phyloP scores from a whole-genome alignment of 257 asterid species.

The Nicotiana obtusifolia region DNA sequence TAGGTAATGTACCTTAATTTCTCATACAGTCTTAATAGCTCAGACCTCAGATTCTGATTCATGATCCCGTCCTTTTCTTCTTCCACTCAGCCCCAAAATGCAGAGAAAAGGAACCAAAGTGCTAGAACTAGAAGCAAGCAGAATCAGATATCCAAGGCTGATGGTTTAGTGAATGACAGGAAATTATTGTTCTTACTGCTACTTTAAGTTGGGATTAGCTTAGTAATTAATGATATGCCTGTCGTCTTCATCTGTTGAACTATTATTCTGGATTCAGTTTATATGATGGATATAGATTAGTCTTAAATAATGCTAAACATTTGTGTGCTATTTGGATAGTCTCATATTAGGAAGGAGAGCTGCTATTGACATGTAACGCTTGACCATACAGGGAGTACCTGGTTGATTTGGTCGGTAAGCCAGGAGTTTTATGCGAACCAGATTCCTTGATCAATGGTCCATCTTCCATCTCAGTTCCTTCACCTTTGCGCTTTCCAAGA shows the following conservation, averaged over 20 bases:
- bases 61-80: background rate
- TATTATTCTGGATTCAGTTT: background rate
- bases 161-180: background rate
- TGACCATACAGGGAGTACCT: conserved; percentile 77
- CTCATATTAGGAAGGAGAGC: background rate
- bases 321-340: background rate
- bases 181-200: background rate
- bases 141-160: background rate
- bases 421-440: conserved; percentile 78
- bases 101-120: conserved; percentile 5
- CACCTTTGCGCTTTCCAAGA: conserved; percentile 85
- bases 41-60: background rate
- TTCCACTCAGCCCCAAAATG: background rate
- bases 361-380: background rate
- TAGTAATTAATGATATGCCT: background rate
- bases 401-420: conserved; percentile 79
- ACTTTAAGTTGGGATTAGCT: background rate
- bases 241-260: background rate
- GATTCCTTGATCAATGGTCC: conserved; percentile 95
- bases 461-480: conserved; percentile 78
- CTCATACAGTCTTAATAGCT: background rate
- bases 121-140: background rate
- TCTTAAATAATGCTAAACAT: background rate
- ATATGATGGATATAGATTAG: background rate
- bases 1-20: background rate